Percentiles rank a stretch among this genome's conserved stretches.
Evolutionary conservation across 2,329 filamentous ascomycete species (phyloP).

Genomic region (Proliferodiscus dingleyae): DNA sequence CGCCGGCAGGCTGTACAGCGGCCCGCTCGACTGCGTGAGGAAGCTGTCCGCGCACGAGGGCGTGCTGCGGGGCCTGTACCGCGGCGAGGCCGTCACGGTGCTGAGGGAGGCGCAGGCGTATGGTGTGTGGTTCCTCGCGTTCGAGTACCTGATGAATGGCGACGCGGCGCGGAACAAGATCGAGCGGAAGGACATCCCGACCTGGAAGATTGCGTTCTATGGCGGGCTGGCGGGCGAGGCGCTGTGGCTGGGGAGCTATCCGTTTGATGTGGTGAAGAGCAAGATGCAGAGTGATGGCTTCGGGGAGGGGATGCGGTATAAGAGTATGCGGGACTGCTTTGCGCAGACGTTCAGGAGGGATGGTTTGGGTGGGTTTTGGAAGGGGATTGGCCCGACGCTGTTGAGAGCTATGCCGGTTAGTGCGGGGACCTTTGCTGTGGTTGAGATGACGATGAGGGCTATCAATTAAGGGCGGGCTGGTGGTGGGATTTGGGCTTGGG

Average conservation of each 20-base stretch:
- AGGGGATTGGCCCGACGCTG: constrained; percentile 84
- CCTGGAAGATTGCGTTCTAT: constrained; percentile 84
- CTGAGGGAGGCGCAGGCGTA: constrained; percentile 91
- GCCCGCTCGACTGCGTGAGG: constrained; percentile 84
- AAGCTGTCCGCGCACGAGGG: constrained; percentile 69
- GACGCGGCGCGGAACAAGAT: constrained; percentile 76
- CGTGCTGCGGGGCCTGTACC: constrained; percentile 71
- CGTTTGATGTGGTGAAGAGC: constrained; percentile 96
- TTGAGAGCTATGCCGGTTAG: constrained; percentile 95
- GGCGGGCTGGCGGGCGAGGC: constrained; percentile 91
- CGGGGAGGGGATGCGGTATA: constrained; percentile 64
- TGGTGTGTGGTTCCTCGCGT: constrained; percentile 89
- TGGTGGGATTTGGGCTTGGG: not conserved
- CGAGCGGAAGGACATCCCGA: constrained; percentile 71
- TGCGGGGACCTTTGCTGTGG: constrained; percentile 93
- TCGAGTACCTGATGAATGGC: constrained; percentile 93
- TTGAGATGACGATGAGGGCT: constrained; percentile 61
- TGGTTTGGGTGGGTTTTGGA: constrained; percentile 86
- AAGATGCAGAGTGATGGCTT: constrained; percentile 99
- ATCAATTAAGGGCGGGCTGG: constrained; percentile 39
- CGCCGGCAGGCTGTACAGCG: constrained; percentile 68
- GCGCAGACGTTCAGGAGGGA: constrained; percentile 72
- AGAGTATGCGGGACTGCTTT: constrained; percentile 85
- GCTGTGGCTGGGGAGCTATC: constrained; percentile 90
- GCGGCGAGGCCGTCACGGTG: constrained; percentile 80